Base-by-base conservation (phyloP, 176 grass and related monocot genomes). In the Oryza glaberrima region DNA sequence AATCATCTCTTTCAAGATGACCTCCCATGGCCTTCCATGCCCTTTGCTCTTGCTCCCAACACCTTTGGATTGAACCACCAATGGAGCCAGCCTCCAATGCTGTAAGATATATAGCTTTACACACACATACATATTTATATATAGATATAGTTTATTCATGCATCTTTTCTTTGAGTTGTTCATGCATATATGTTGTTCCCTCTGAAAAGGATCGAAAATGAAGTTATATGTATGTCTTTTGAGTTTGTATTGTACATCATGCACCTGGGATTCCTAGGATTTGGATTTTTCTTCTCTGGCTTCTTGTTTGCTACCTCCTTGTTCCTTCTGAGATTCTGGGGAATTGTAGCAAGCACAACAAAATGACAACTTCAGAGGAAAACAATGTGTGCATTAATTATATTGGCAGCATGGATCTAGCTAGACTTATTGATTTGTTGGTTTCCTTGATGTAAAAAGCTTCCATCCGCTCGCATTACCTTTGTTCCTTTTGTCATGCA, bases 261-360 rank as follows among this genome's bases (percentile, higher is more conserved):
- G 65, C 43, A 63, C 74, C 30, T n/a, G 15, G 14, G 94, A 88
- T 88, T 86, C 91, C 85, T 93, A 90, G 85, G 85, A 95, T 92
- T 98, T 98, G 95, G 92, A 93, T 83, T 93, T 93, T 93, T 93
- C 86, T 48, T 90, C 84, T 68, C 58, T 23, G 81, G 51, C 60
- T 83, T 82, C 83, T 84, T 91, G 84, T 91, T 87, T 90, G 73
- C 74, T 90, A 74, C 63, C 70, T 92, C 86, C 83, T 64, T 75
- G 69, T 93, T 92, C 90, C 45, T 73, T 85, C 64, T 78, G 74
- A 52, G 73, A 75, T 84, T 76, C 94, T 91, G 67, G 92, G 95
- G 84, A 97, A 94, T 88, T 84, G 92, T 84, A 92, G 86, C 86
- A 69, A 92, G 86, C 86, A 69, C 76, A 75, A 78, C 72, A 91